Conservation (phyloP, 108 stramenopile genomes). For the Parmales sp. region DNA sequence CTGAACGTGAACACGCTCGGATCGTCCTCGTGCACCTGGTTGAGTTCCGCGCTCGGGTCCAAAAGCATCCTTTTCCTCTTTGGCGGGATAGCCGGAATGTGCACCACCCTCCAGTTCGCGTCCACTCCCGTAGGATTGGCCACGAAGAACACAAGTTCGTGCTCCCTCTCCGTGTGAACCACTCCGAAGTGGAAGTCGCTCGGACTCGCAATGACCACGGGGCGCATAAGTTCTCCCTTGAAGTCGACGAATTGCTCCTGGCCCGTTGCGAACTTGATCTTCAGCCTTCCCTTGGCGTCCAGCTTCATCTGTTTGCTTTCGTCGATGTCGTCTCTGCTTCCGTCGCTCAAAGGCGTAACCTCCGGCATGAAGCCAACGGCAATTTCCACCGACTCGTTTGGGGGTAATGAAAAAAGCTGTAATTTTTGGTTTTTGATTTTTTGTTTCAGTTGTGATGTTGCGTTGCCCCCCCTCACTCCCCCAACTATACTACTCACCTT, state of each 20-base stretch:
- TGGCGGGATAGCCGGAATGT: constrained; percentile 16
- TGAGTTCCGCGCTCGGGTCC: constrained; percentile 2
- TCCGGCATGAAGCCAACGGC: not conserved
- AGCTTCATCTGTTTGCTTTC: not conserved
- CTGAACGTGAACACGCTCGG: constrained; percentile 2
- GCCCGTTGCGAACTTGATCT: constrained; percentile 21
- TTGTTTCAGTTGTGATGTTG: too few relatives aligned
- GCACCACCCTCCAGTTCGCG: constrained; percentile 17
- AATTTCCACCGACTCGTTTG: not conserved
- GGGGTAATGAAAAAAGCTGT: not conserved
- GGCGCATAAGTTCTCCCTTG: constrained; percentile 24
- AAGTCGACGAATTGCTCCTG: constrained; percentile 19
- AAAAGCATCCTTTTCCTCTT: constrained; percentile 11
- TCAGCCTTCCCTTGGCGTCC: constrained; percentile 15
- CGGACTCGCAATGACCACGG: constrained; percentile 18
- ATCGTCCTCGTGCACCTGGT: not conserved
- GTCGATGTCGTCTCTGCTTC: not conserved
- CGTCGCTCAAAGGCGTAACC: not conserved
- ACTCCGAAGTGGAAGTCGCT: constrained; percentile 17
- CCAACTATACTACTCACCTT: too few relatives aligned
- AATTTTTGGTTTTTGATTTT: not conserved
- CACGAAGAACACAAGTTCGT: constrained; percentile 12
- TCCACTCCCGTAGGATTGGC: constrained; percentile 28
- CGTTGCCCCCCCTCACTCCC: too few relatives aligned
- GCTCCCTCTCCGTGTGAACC: constrained; percentile 15